These are phyloP conservation scores for Schizonepeta tenuifolia DNA, from an alignment of 257 asterid genomes.

Conservation along the genomic window DNA sequence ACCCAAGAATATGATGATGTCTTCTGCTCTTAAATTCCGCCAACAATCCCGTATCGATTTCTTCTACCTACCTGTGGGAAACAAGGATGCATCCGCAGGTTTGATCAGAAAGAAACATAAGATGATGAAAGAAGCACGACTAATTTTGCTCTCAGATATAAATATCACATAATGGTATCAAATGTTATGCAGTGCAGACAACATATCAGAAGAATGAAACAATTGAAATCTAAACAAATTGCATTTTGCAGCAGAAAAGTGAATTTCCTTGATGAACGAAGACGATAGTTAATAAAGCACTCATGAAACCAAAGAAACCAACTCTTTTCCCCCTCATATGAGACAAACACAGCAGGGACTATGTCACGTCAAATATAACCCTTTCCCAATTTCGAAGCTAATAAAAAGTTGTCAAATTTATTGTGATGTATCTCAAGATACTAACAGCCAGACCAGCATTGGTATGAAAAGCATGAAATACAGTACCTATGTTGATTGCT, in stretches of 20 bases:
- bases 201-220: background rate
- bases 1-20: slow-evolving; percentile 11
- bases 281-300: background rate
- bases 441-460: slow-evolving; percentile 2
- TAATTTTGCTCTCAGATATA: background rate
- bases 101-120: background rate
- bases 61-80: slow-evolving; percentile 38
- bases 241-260: background rate
- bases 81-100: background rate
- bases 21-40: slow-evolving; percentile 33
- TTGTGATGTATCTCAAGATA: background rate
- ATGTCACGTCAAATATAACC: background rate
- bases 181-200: background rate
- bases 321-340: background rate
- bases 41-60: slow-evolving; percentile 24
- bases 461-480: slow-evolving; percentile 5
- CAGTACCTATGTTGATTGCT: slow-evolving; percentile 53
- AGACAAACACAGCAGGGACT: background rate
- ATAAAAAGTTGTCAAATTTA: background rate
- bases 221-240: background rate
- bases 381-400: background rate
- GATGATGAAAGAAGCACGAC: background rate
- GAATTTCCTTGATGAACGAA: background rate
- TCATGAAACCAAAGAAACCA: background rate
- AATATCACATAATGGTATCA: background rate